Evolutionary conservation across 768 basidiomycete species (phyloP), one percentile per base, ranked within the genome.

Genomic region (Tricholoma sp.): DNA sequence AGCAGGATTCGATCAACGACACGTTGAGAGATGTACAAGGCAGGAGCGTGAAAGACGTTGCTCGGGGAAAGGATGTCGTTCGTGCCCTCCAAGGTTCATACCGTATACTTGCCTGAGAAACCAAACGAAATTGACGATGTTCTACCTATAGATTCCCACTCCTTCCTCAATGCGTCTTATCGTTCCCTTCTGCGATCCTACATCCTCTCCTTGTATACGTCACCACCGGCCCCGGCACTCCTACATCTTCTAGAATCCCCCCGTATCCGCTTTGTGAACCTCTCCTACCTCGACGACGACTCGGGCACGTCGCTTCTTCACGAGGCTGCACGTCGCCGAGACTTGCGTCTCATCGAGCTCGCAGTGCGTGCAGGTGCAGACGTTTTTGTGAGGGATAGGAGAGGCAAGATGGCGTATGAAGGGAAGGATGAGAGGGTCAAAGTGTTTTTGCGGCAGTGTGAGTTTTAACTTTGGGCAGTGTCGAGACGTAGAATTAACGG

Each of bases 281-380:
- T 97, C 14, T 85, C 86, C 0, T 88, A 89, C 56, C 76, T 94
- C 11, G 93, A 96, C 61, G 83, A 88, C 51, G 76, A 79, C n/a
- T 80, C 85, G 1, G 94, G 94, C 0, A 79, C 81, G 2, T 84
- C 90, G 0, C 71, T 97, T 5, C 76, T 98, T 0, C 95, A 98
- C 61, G 94, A 95, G 69, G 92, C 94, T 1, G 90, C 91, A 0
- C 76, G 82, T 34, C 79, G 93, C 14, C 86, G 87, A 58, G 92
- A 97, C 65, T 72, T 96, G 19, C 77, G 84, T 4, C 72, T 96
- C 18, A 83, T 96, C 24, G 91, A 96, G 65, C 79, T 93, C n/a
- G 87, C 85, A 0, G 83, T 94, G 1, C 82, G 88, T 21, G 87
- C 88, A 8, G 94, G 94, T 0, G 93, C 91, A 0, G 93, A 95